Percentiles rank a stretch among this genome's conserved stretches.
Conservation (phyloP, 495 filamentous ascomycete species). For the Hypoxylon fragiforme region DNA sequence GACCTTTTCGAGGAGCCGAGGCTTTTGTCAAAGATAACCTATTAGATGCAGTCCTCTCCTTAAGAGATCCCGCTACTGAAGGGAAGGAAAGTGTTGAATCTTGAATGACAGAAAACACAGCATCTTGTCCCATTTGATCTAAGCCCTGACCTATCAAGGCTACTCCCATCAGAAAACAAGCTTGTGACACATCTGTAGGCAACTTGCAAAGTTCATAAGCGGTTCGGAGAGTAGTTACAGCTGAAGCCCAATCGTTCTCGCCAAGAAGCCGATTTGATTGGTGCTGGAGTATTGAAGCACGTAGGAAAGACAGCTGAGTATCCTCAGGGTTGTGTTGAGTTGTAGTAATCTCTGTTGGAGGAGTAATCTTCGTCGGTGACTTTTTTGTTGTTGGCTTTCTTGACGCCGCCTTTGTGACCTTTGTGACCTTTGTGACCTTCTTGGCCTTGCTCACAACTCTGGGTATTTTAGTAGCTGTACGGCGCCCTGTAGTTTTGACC, state of each 20-base stretch:
- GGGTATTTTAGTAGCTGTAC: conserved; percentile 23
- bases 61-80: conserved; percentile 50
- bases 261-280: conserved; percentile 61
- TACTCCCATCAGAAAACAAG: conserved; percentile 61
- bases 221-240: conserved; percentile 53
- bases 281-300: conserved; percentile 64
- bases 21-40: conserved; percentile 28
- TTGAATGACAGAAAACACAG: conserved; percentile 83
- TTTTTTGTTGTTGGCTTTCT: conserved; percentile 35
- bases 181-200: conserved; percentile 45
- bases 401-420: no score
- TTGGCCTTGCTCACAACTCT: conserved; percentile 28
- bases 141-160: conserved; percentile 62
- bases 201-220: conserved; percentile 47
- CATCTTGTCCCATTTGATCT: conserved; percentile 72
- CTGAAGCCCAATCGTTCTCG: conserved; percentile 59
- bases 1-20: conserved; percentile 35
- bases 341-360: conserved; percentile 30
- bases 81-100: conserved; percentile 90
- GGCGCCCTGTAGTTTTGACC: conserved; percentile 22
- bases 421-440: no score
- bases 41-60: conserved; percentile 25
- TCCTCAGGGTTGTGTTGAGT: conserved; percentile 48
- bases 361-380: conserved; percentile 32
- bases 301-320: conserved; percentile 58